A percentile compares a stretch with the other conserved stretches of the same genome.
These are phyloP conservation scores for Penicillium cosmopolitanum DNA, from an alignment of 495 filamentous ascomycete genomes.

Conservation along the genomic window DNA sequence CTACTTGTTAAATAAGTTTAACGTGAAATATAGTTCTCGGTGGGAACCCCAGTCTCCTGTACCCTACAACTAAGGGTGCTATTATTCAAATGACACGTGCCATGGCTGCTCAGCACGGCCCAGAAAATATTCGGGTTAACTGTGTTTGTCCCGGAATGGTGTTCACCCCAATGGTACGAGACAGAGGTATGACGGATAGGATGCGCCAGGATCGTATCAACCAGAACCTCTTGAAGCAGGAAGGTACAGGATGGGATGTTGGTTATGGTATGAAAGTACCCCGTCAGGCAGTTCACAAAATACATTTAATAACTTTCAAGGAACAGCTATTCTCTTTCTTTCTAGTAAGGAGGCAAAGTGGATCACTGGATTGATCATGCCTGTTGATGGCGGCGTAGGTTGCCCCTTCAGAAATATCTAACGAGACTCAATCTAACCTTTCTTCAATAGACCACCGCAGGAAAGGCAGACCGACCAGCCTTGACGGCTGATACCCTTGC, in stretches of 20 bases:
- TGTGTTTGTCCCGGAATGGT: constrained; percentile 51
- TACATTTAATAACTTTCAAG: not conserved
- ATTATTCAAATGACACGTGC: constrained; percentile 56
- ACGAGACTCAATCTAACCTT: not conserved
- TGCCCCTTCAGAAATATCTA: not conserved
- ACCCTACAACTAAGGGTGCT: constrained; percentile 59
- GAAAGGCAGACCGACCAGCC: constrained; percentile 16
- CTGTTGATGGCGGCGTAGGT: constrained; percentile 36
- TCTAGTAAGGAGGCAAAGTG: constrained; percentile 44
- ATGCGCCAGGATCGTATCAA: constrained; percentile 18
- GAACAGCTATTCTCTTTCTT: constrained; percentile 31
- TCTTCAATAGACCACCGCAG: constrained; percentile 10
- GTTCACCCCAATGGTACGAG: constrained; percentile 17
- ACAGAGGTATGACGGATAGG: constrained; percentile 14
- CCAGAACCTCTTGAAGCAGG: constrained; percentile 2
- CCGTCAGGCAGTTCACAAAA: not conserved
- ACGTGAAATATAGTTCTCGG: constrained; percentile 33
- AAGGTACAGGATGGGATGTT: constrained; percentile 9
- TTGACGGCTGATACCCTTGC: constrained; percentile 9
- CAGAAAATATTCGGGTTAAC: constrained; percentile 51
- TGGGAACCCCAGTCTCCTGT: constrained; percentile 53
- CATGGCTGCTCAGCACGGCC: constrained; percentile 54
- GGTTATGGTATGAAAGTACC: constrained; percentile 5
- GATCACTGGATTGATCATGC: constrained; percentile 44
- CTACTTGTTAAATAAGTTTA: not conserved